A percentile compares a stretch with the other conserved stretches of the same genome.
Conservation (phyloP, 2,329 filamentous ascomycete species). For the Phoma sp. region DNA sequence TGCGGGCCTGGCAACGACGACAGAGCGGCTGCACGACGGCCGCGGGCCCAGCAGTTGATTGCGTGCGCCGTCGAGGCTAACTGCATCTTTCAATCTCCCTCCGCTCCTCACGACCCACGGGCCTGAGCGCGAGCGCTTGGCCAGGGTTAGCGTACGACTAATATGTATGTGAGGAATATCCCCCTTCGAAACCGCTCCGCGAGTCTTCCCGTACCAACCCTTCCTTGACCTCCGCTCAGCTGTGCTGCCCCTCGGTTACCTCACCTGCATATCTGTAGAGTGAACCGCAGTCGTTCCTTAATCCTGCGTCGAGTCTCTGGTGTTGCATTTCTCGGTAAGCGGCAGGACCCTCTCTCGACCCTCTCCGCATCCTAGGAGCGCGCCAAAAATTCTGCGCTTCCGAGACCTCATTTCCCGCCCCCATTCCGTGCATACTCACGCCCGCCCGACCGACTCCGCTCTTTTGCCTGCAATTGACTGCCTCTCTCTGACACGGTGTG, state of each 20-base stretch:
- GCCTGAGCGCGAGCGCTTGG: slow-evolving; percentile 28
- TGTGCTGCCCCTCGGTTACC: slow-evolving; percentile 28
- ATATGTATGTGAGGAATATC: slow-evolving; percentile 35
- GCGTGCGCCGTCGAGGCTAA: slow-evolving; percentile 16
- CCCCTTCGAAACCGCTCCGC: slow-evolving; percentile 41
- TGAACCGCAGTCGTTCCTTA: slow-evolving; percentile 46
- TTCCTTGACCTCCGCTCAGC: slow-evolving; percentile 27
- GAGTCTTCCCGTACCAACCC: slow-evolving; percentile 32
- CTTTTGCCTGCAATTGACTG: slow-evolving; percentile 28
- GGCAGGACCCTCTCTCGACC: slow-evolving; percentile 28
- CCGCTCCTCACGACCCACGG: slow-evolving; percentile 21
- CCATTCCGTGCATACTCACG: slow-evolving; percentile 30
- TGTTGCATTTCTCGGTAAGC: slow-evolving; percentile 43
- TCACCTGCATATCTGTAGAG: slow-evolving; percentile 35
- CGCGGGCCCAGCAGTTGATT: slow-evolving; percentile 14
- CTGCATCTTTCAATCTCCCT: slow-evolving; percentile 17
- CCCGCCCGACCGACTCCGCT: slow-evolving; percentile 23
- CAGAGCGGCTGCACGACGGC: slow-evolving; percentile 6
- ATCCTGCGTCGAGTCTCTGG: slow-evolving; percentile 12
- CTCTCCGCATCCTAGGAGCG: slow-evolving; percentile 36
- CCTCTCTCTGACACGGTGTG: slow-evolving; percentile 20
- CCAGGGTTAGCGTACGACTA: slow-evolving; percentile 35
- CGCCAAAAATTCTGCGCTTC: slow-evolving; percentile 47
- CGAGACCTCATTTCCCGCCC: slow-evolving; percentile 38
- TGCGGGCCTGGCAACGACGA: slow-evolving; percentile 2